These are phyloP conservation scores for Jatropha multifida DNA, from an alignment of 441 rosid species.

Conservation along the genomic window DNA sequence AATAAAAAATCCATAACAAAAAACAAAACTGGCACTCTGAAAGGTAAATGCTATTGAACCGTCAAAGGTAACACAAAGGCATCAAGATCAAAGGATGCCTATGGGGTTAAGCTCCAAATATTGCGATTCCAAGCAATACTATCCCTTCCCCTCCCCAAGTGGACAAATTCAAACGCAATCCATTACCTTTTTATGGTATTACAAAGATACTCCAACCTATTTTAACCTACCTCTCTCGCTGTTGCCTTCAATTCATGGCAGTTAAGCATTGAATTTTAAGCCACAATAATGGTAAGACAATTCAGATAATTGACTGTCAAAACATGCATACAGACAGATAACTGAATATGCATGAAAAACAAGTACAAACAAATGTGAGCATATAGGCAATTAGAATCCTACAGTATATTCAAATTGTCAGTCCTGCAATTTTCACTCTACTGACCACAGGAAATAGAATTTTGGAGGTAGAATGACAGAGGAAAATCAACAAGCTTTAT, in stretches of 20 bases:
- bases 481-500: background rate
- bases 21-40: background rate
- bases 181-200: background rate
- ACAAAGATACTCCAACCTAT: background rate
- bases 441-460: background rate
- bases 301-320: background rate
- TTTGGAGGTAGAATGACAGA: background rate
- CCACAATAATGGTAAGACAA: background rate
- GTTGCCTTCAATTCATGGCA: background rate
- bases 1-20: background rate
- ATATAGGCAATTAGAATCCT: background rate
- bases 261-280: constrained; percentile 5
- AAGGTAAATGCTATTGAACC: background rate
- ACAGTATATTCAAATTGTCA: background rate
- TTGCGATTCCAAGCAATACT: background rate
- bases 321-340: background rate
- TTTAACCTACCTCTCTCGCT: background rate
- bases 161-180: background rate
- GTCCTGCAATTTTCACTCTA: background rate
- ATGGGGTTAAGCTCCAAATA: background rate
- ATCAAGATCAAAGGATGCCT: background rate
- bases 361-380: background rate
- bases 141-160: background rate
- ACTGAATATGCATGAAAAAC: background rate
- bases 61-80: background rate